Base-by-base conservation (phyloP, 306 rosid genomes). In the Pyrus communis region DNA sequence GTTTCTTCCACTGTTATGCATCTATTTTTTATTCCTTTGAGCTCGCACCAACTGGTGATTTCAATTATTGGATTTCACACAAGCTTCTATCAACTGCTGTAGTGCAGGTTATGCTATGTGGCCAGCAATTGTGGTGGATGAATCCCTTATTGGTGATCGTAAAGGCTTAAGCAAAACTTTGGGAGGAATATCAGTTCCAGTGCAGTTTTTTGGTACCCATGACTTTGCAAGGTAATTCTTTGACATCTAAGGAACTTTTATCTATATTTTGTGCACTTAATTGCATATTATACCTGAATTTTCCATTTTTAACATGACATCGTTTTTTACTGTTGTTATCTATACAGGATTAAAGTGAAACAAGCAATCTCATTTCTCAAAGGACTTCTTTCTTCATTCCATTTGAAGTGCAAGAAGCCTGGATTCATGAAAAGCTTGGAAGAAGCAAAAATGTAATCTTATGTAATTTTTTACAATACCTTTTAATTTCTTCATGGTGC, bases 61-160 rank as follows among this genome's bases (percentile, higher is more conserved):
- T 76, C 13, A 35, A 40, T 65, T 45, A 27, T 70, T 31, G 46
- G 58, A 72, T 64, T 57, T 38, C 70, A 18, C 40, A 23, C 66
- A 35, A 67, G 71, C 76, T 82, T 51, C 69, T 49, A 64, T 69
- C 73, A 62, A 78, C 72, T 59, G 86, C 67, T 61, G 68, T 74
- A 83, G 84, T 84, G 81, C 86, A 96, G 99, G 99, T 66, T 87
- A 92, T 91, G 98, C 99, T 69, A 92, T 92, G 99, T 96, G 99
- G 99, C 99, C 99, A 46, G 99, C 99, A 76, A 84, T 96, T 83
- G 95, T 96, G 75, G 86, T 96, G 73, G 98, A 96, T 46, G 98
- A 96, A 83, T 89, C 96, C 61, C 89, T 90, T 81, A 88, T 91
- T 67, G 90, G 93, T 79, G 91, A 84, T 70, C 88, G 93, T 38